Percentiles rank a stretch among this genome's conserved stretches.
These are phyloP conservation scores for Piper betle DNA, from an alignment of 164 flowering plant species.

Conservation along the genomic window DNA sequence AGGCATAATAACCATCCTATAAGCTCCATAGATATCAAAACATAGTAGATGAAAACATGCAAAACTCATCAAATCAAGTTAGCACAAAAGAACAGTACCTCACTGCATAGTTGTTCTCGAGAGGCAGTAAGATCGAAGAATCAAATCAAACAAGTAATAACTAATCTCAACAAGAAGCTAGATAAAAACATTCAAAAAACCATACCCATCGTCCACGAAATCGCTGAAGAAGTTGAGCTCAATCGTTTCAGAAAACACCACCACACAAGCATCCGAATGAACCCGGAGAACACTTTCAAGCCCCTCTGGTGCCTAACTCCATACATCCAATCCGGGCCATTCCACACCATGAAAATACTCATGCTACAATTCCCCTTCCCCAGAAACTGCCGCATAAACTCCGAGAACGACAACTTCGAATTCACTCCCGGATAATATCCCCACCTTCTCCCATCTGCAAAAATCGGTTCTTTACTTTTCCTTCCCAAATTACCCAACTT, in stretches of 20 bases:
- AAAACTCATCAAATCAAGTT: too few species aligned
- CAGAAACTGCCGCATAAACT: conserved; percentile 68
- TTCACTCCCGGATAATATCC: conserved; percentile 76
- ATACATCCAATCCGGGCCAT: conserved; percentile 86
- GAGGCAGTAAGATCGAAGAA: too few species aligned
- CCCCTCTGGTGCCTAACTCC: conserved; percentile 68
- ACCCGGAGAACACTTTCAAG: conserved; percentile 41
- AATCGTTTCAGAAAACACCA: conserved; percentile 80
- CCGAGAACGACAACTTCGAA: conserved; percentile 47
- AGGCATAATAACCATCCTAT: too few species aligned
- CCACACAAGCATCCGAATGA: conserved; percentile 75
- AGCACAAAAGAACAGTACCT: too few species aligned
- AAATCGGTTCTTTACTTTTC: conserved; percentile 13
- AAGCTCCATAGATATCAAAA: too few species aligned
- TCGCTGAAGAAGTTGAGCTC: conserved; percentile 83
- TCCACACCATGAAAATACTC: conserved; percentile 91
- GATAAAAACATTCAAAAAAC: not conserved
- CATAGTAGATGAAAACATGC: too few species aligned
- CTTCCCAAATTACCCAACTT: too few species aligned
- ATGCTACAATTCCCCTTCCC: conserved; percentile 47
- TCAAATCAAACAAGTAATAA: too few species aligned
- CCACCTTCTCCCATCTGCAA: conserved; percentile 85
- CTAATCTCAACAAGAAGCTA: too few species aligned
- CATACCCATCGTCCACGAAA: conserved; percentile 81
- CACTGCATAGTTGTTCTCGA: too few species aligned